Conservation (phyloP, 441 rosid genomes). For the Populus hybrid region DNA sequence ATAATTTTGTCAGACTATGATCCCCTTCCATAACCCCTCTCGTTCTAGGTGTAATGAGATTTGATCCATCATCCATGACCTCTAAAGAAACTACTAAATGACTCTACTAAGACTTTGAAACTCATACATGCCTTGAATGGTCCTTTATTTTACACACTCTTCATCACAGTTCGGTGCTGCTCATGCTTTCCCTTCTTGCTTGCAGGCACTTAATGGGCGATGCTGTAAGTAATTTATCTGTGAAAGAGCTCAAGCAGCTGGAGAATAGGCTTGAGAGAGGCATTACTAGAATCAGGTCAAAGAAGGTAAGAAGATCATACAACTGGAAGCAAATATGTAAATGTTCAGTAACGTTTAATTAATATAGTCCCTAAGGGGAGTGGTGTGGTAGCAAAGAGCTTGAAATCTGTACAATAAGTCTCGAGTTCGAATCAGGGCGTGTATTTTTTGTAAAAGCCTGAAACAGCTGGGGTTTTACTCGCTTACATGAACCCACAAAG, state of each 20-base stretch:
- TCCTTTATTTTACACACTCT: neutral
- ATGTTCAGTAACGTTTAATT: neutral
- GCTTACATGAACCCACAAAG: too few relatives aligned
- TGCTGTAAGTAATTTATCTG: conserved; percentile 66
- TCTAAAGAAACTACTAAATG: too few relatives aligned
- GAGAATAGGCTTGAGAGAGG: conserved; percentile 96
- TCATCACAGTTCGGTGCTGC: neutral
- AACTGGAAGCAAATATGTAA: neutral
- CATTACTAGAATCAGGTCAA: conserved; percentile 86
- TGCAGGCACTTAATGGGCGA: conserved; percentile 93
- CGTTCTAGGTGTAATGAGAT: neutral
- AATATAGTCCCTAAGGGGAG: too few relatives aligned
- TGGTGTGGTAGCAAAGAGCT: too few relatives aligned
- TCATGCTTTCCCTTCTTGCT: neutral
- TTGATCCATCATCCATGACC: neutral
- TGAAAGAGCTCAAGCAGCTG: conserved; percentile 92
- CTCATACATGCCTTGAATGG: neutral
- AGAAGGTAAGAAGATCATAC: conserved; percentile 53
- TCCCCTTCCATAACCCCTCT: neutral
- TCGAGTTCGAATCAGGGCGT: too few relatives aligned
- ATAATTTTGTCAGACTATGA: neutral
- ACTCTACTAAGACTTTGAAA: neutral
- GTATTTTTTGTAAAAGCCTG: too few relatives aligned
- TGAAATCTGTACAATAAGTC: too few relatives aligned
- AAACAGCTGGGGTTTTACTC: too few relatives aligned